These are phyloP conservation scores for Ceratocystis alfenasii DNA, from an alignment of 2,329 filamentous ascomycete genomes.

Conservation along the genomic window DNA sequence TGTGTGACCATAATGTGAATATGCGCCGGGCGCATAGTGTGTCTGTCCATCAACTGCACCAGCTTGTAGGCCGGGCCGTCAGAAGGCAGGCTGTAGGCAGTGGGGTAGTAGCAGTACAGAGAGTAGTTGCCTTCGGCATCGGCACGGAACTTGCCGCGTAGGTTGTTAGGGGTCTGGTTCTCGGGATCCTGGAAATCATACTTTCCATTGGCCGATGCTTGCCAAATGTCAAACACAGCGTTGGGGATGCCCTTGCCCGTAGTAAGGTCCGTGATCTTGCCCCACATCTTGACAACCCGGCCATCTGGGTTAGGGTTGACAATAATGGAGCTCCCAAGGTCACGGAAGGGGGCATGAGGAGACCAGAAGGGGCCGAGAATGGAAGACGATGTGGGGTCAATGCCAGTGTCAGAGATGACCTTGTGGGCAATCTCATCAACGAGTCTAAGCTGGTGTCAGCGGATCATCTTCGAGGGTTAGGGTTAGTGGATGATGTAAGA, in stretches of 20 bases:
- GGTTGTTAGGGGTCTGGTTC: conserved; percentile 60
- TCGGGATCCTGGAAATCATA: conserved; percentile 67
- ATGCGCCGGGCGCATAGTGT: conserved; percentile 39
- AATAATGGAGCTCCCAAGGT: conserved; percentile 54
- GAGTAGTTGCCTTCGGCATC: conserved; percentile 57
- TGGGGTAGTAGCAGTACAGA: conserved; percentile 66
- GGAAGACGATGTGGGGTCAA: conserved; percentile 58
- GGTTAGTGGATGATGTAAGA: background rate
- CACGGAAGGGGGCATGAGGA: conserved; percentile 59
- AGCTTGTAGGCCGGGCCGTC: conserved; percentile 41
- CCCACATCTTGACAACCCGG: conserved; percentile 55
- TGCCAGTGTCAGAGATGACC: conserved; percentile 47
- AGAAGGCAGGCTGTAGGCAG: conserved; percentile 57
- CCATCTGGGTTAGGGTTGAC: conserved; percentile 48
- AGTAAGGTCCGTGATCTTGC: conserved; percentile 50
- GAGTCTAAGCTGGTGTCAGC: conserved; percentile 33
- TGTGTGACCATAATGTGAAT: conserved; percentile 46
- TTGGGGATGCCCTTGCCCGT: conserved; percentile 54
- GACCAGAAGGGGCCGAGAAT: conserved; percentile 73
- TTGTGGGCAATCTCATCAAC: conserved; percentile 57
- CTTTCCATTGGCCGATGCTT: conserved; percentile 61
- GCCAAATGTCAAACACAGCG: conserved; percentile 68
- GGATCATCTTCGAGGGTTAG: background rate
- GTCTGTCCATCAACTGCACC: conserved; percentile 37
- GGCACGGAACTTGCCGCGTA: conserved; percentile 62